Conservation (phyloP, 2,329 filamentous ascomycete species). For the Ophioceras dolichostomum region DNA sequence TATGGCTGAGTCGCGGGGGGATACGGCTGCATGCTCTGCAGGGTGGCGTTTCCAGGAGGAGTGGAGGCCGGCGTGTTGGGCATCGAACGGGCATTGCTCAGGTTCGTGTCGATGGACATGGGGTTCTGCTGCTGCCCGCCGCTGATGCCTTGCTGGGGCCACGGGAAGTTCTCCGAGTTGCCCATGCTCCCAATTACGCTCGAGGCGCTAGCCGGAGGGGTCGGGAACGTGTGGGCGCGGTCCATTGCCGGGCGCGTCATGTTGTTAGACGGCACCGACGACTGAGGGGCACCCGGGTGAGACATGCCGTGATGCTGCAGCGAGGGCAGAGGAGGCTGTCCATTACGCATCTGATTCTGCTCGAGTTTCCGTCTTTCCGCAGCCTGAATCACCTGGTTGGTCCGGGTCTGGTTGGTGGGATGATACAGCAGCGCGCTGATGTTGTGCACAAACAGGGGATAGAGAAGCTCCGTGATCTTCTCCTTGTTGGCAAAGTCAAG, state of each 20-base stretch:
- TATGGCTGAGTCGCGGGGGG: slow-evolving; percentile 57
- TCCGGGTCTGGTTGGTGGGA: slow-evolving; percentile 73
- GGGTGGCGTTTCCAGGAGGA: slow-evolving; percentile 57
- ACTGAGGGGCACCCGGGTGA: slow-evolving; percentile 39
- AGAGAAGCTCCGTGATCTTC: slow-evolving; percentile 92
- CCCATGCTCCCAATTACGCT: slow-evolving; percentile 66
- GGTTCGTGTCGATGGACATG: slow-evolving; percentile 67
- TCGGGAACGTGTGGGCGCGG: slow-evolving; percentile 84
- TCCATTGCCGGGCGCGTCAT: slow-evolving; percentile 68
- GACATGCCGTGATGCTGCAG: slow-evolving; percentile 51
- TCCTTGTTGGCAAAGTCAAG: slow-evolving; percentile 98
- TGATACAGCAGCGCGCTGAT: slow-evolving; percentile 91
- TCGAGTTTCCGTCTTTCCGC: slow-evolving; percentile 67
- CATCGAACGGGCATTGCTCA: slow-evolving; percentile 73
- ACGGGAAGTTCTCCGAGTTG: slow-evolving; percentile 68
- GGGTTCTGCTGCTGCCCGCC: slow-evolving; percentile 53
- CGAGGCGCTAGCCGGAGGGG: slow-evolving; percentile 85
- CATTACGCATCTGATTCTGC: slow-evolving; percentile 50
- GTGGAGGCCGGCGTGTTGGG: slow-evolving; percentile 86
- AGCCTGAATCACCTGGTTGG: slow-evolving; percentile 78
- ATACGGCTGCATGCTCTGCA: slow-evolving; percentile 73
- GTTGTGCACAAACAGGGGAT: slow-evolving; percentile 95
- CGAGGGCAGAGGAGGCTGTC: slow-evolving; percentile 48
- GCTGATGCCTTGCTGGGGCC: slow-evolving; percentile 53
- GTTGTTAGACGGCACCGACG: slow-evolving; percentile 52